phyloP scores from a whole-genome alignment of 352 stramenopile genomes.

The Pythium coloratum region DNA sequence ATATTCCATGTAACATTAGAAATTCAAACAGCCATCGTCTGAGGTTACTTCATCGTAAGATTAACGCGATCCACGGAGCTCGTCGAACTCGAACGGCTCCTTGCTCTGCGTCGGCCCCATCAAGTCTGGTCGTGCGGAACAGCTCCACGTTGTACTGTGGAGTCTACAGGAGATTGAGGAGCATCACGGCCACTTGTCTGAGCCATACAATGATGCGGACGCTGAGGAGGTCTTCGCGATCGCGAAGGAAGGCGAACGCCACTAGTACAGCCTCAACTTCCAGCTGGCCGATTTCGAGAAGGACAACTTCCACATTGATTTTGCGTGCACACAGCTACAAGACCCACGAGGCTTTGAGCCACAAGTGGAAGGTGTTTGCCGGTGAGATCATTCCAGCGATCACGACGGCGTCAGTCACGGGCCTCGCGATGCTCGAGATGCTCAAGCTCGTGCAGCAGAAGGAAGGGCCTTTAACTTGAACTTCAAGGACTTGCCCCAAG shows the following conservation, averaged over 20 bases:
- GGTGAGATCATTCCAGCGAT: conserved; percentile 99
- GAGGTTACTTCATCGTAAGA: too few relatives aligned
- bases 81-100: too few relatives aligned
- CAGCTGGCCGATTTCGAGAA: conserved; percentile 96
- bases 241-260: conserved; percentile 61
- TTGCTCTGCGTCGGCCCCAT: too few relatives aligned
- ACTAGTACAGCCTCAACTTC: conserved; percentile 62
- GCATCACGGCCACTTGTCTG: conserved; percentile 57
- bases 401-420: conserved; percentile 99
- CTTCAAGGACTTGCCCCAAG: conserved; percentile 78
- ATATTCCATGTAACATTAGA: too few relatives aligned
- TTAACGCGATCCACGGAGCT: too few relatives aligned
- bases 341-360: conserved; percentile 74
- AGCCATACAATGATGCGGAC: conserved; percentile 62
- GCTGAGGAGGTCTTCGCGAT: conserved; percentile 68
- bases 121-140: conserved; percentile 83
- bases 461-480: conserved; percentile 44
- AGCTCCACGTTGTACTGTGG: conserved; percentile 77
- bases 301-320: conserved; percentile 96
- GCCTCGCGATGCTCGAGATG: conserved; percentile 94
- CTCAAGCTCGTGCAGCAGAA: conserved; percentile 90
- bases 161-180: conserved; percentile 82
- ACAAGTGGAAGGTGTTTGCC: conserved; percentile 98
- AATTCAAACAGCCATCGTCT: too few relatives aligned
- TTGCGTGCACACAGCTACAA: conserved; percentile 94